Evolutionary conservation across 164 flowering plant genomes (phyloP), one percentile per base, ranked within the genome.

Genomic region (Macadamia integrifolia): DNA sequence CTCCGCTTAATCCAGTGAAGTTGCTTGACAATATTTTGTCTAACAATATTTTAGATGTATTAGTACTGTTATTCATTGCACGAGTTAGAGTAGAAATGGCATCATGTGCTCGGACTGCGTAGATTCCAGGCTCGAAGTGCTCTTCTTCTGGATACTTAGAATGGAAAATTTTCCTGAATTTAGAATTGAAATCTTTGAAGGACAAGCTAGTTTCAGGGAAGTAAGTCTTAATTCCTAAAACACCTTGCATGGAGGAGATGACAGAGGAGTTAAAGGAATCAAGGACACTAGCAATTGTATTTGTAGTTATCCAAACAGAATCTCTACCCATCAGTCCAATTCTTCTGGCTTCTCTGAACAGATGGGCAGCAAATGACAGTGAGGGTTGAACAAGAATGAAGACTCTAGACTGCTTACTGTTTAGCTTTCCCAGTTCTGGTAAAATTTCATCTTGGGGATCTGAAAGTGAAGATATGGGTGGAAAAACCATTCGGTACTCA

Each of bases 271-370:
- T 40, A 3, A 58, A 23, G 14, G 71, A 46, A 40, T 68, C 66
- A 28, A 86, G 62, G 29, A 76, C 66, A 60, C 64, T 62, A 4
- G 84, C 14, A 2, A 86, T 28, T 12, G 64, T n/a, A 5, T 76
- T 77, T 5, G 77, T 63, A 42, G 75, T 17, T 11, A 84, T 80
- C 87, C 86, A 83, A 0, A 68, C 82, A 0, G 80, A 75, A 15
- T 73, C 81, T n/a, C 62, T 69, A n/a, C 65, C 73, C 74, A 78
- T 71, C 62, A 83, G 42, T 14, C 71, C 80, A 15, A 75, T 43
- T 23, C 68, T 42, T 23, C 76, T 71, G 9, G 88, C 88, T 70
- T 67, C 72, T 49, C 13, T 43, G 17, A 73, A 75, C 46, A 79
- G n/a, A 28, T 32, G 67, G 8, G 55, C 10, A 11, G 72, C 75